Percentiles rank a stretch among this genome's conserved stretches.
phyloP scores from a whole-genome alignment of 2,329 filamentous ascomycete species.

The Lasiodiplodia hormozganensis region DNA sequence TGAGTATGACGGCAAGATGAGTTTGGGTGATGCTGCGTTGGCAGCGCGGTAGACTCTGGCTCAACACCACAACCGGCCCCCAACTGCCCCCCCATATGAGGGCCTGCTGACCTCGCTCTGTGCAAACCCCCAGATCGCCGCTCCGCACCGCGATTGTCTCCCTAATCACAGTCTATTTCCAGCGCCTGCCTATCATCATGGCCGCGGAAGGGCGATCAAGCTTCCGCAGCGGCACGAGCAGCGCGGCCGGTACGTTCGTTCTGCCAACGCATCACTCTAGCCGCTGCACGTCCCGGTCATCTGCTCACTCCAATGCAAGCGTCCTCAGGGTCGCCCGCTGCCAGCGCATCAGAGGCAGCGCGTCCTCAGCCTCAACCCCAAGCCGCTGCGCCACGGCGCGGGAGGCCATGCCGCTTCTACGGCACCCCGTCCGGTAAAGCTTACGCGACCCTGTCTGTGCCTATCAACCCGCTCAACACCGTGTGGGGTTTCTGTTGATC shows the following conservation, averaged over 20 bases:
- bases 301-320: slow-evolving; percentile 19
- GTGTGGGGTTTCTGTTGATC: slow-evolving; percentile 14
- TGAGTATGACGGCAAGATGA: slow-evolving; percentile 9
- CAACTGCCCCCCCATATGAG: slow-evolving; percentile 6
- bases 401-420: slow-evolving; percentile 47
- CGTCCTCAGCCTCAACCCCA: slow-evolving; percentile 40
- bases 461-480: slow-evolving; percentile 7
- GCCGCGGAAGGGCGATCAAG: slow-evolving; percentile 39
- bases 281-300: slow-evolving; percentile 28
- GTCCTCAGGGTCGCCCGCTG: slow-evolving; percentile 23
- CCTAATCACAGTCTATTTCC: slow-evolving; percentile 21
- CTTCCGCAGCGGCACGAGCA: slow-evolving; percentile 38
- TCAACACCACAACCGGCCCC: slow-evolving; percentile 17
- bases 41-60: background rate
- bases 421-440: slow-evolving; percentile 48
- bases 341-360: slow-evolving; percentile 34
- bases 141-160: slow-evolving; percentile 17
- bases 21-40: slow-evolving; percentile 13
- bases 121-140: slow-evolving; percentile 25
- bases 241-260: slow-evolving; percentile 34
- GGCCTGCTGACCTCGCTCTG: slow-evolving; percentile 23
- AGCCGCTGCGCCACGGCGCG: slow-evolving; percentile 39
- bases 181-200: slow-evolving; percentile 22
- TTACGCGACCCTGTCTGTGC: slow-evolving; percentile 28
- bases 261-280: slow-evolving; percentile 31